These are phyloP conservation scores for Xanthoceras sorbifolium DNA, from an alignment of 345 rosid species.

Conservation along the genomic window DNA sequence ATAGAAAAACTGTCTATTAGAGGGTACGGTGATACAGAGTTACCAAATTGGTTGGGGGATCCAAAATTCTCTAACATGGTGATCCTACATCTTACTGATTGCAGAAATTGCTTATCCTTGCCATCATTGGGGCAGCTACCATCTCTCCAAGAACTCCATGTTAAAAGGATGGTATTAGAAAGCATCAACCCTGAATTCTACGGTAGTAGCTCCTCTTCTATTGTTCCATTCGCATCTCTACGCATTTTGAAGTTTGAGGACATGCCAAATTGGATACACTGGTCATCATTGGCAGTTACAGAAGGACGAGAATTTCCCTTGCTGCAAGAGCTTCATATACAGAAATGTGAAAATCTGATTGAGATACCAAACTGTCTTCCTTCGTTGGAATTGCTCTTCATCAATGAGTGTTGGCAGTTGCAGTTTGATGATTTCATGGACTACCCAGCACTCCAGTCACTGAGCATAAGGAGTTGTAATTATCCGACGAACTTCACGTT, in stretches of 20 bases:
- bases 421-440: slow-evolving; percentile 17
- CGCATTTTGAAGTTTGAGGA: slow-evolving; percentile 28
- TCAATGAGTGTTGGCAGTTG: slow-evolving; percentile 25
- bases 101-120: slow-evolving; percentile 35
- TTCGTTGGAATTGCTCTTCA: slow-evolving; percentile 25
- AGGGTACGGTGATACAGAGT: slow-evolving; percentile 28
- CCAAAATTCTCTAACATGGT: slow-evolving; percentile 26
- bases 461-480: slow-evolving; percentile 32
- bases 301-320: slow-evolving; percentile 34
- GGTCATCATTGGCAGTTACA: slow-evolving; percentile 25
- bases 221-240: slow-evolving; percentile 40
- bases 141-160: slow-evolving; percentile 36
- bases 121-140: slow-evolving; percentile 43
- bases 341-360: slow-evolving; percentile 27
- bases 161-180: slow-evolving; percentile 27
- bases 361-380: slow-evolving; percentile 34
- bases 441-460: slow-evolving; percentile 24
- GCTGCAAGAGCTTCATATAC: slow-evolving; percentile 33
- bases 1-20: slow-evolving; percentile 31
- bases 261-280: slow-evolving; percentile 30
- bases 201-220: not conserved
- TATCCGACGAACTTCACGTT: slow-evolving; percentile 26
- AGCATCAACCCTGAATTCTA: slow-evolving; percentile 23
- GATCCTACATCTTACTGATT: slow-evolving; percentile 25
- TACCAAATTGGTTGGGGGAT: slow-evolving; percentile 41